Percentiles rank a stretch among this genome's conserved stretches.
These are phyloP conservation scores for Beauveria australis DNA, from an alignment of 2,329 filamentous ascomycete species.

Conservation along the genomic window DNA sequence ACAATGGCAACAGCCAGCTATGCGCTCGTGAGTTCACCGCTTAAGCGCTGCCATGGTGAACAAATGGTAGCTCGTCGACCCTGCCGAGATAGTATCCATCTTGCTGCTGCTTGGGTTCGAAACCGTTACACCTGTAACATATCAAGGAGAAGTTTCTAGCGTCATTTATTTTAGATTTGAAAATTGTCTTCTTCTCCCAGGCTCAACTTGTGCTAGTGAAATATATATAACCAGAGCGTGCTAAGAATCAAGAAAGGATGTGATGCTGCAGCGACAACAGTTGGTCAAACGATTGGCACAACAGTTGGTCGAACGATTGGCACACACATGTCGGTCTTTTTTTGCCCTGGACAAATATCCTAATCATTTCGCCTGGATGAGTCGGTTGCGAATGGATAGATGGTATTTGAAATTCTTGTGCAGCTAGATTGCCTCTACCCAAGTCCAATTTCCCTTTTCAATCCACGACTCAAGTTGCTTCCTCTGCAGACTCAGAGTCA, in stretches of 20 bases:
- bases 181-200: background rate
- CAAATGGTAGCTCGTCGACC: background rate
- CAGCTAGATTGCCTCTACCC: no score
- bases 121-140: background rate
- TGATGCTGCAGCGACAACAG: background rate
- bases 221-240: no score
- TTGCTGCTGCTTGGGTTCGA: background rate
- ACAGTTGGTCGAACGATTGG: no score
- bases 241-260: no score
- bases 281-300: slow-evolving; percentile 6
- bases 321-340: background rate
- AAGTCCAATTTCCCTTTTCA: no score
- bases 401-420: background rate
- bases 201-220: background rate
- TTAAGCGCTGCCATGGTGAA: background rate
- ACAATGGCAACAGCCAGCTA: background rate
- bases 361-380: slow-evolving; percentile 5
- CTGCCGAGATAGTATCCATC: background rate
- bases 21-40: background rate
- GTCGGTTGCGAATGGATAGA: slow-evolving; percentile 1
- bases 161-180: slow-evolving; percentile 1
- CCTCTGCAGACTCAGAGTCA: no score
- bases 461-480: no score
- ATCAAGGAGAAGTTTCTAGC: background rate
- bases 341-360: slow-evolving; percentile 1